These are phyloP conservation scores for Leptosphaerulina australis DNA, from an alignment of 2,329 filamentous ascomycete species.

Conservation along the genomic window DNA sequence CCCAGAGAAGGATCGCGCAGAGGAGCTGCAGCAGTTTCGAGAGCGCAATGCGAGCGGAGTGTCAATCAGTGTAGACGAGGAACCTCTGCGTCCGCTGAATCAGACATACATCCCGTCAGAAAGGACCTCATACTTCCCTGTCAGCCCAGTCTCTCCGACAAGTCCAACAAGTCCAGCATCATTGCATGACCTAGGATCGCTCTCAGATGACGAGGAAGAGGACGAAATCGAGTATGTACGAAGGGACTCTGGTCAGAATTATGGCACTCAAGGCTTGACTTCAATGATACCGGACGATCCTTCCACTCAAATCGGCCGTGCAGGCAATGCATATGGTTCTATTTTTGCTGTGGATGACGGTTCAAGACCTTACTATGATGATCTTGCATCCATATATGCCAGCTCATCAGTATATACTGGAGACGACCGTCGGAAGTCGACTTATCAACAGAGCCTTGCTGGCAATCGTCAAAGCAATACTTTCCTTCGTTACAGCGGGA, in stretches of 20 bases:
- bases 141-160: constrained; percentile 26
- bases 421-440: constrained; percentile 29
- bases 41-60: constrained; percentile 15
- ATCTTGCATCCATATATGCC: constrained; percentile 37
- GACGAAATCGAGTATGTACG: constrained; percentile 14
- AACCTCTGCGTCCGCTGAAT: constrained; percentile 29
- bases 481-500: constrained; percentile 25
- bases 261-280: constrained; percentile 13
- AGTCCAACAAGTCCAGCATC: constrained; percentile 23
- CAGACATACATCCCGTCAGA: constrained; percentile 27
- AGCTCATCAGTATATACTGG: constrained; percentile 42
- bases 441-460: constrained; percentile 27
- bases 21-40: constrained; percentile 36
- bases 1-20: constrained; percentile 17
- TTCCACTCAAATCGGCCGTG: constrained; percentile 30
- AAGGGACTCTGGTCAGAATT: not conserved
- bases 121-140: constrained; percentile 26
- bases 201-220: constrained; percentile 14
- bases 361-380: constrained; percentile 38
- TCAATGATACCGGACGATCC: constrained; percentile 42
- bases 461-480: constrained; percentile 32
- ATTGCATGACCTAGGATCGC: constrained; percentile 8
- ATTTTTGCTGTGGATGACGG: constrained; percentile 17
- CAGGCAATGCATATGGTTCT: constrained; percentile 13
- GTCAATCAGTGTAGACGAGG: constrained; percentile 21